Conservation (phyloP, 116 monocot genomes). For the Zostera marina region DNA sequence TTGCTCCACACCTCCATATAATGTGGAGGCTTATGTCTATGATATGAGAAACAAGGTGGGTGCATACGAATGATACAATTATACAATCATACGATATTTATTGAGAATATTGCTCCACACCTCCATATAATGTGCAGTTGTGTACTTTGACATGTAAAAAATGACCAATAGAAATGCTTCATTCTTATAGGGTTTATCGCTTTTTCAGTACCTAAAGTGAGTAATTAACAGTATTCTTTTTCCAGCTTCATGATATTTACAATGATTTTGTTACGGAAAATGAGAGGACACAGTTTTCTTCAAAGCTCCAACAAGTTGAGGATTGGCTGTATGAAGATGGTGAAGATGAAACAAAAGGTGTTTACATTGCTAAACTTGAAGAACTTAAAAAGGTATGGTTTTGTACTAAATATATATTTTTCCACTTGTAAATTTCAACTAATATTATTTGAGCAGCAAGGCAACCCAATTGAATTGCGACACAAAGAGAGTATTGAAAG, state of each 20-base stretch:
- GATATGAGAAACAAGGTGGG: conserved; percentile 89
- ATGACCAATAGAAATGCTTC: too few species aligned
- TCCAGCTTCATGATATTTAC: conserved; percentile 81
- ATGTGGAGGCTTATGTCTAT: conserved; percentile 80
- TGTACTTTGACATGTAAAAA: too few species aligned
- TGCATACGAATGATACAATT: too few species aligned
- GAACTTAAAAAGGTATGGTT: conserved; percentile 56
- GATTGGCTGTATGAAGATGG: conserved; percentile 99
- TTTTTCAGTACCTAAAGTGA: too few species aligned
- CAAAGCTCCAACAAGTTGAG: conserved; percentile 75
- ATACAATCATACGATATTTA: too few species aligned
- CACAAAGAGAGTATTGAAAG: conserved; percentile 64
- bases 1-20: too few species aligned
- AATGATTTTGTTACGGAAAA: conserved; percentile 44
- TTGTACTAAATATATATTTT: background rate
- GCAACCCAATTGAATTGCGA: conserved; percentile 70
- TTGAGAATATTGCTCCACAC: too few species aligned
- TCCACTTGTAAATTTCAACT: background rate
- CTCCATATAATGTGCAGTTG: too few species aligned
- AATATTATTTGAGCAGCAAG: conserved; percentile 37
- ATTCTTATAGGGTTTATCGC: too few species aligned
- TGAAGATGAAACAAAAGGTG: conserved; percentile 86
- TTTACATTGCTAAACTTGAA: conserved; percentile 77
- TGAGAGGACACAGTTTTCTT: conserved; percentile 47
- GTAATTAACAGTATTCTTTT: conserved; percentile 1